Conservation (phyloP, 2,329 filamentous ascomycete genomes). For the Metarhizium humberi region DNA sequence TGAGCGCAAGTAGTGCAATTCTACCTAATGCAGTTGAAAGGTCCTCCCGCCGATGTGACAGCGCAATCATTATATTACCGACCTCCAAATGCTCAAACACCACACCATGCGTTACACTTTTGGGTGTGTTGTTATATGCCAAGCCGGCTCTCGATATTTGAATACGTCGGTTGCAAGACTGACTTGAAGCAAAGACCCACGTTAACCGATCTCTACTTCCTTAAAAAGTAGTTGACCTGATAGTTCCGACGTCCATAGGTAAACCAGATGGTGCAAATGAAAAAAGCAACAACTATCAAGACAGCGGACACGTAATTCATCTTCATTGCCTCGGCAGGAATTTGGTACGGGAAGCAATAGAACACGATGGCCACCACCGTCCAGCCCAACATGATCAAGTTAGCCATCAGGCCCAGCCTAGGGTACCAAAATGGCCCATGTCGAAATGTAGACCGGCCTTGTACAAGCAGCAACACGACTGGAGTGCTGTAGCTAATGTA, state of each 20-base stretch:
- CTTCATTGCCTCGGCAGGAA: constrained; percentile 9
- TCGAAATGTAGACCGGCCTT: constrained; percentile 15
- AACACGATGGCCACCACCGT: constrained; percentile 14
- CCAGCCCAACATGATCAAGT: constrained; percentile 16
- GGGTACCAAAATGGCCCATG: constrained; percentile 20
- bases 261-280: neutral
- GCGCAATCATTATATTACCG: too few species aligned
- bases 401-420: constrained; percentile 14
- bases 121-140: too few species aligned
- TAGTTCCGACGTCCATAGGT: neutral
- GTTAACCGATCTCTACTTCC: neutral
- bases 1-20: too few species aligned
- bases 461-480: constrained; percentile 12
- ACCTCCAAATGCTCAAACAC: too few species aligned
- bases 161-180: neutral
- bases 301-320: constrained; percentile 16
- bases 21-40: too few species aligned
- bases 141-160: too few species aligned
- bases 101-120: too few species aligned
- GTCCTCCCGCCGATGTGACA: too few species aligned
- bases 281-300: neutral
- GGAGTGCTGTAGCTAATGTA: constrained; percentile 20
- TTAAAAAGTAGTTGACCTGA: neutral
- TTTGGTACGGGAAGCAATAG: constrained; percentile 18
- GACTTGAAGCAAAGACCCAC: neutral